Conservation (phyloP, 768 basidiomycete species). For the Tulasnella sp. region DNA sequence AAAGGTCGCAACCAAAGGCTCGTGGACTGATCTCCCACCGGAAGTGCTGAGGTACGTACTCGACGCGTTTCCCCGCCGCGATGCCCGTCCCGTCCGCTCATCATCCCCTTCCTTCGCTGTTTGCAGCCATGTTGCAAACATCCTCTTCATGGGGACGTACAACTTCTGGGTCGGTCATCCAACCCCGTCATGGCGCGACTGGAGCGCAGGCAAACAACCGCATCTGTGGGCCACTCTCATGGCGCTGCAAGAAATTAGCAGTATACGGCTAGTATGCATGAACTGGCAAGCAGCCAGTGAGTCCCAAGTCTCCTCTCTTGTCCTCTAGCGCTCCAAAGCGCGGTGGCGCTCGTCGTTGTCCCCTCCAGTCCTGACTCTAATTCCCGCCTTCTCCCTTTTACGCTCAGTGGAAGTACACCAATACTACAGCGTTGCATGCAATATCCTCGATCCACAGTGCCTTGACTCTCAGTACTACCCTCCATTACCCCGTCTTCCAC, state of each 20-base stretch:
- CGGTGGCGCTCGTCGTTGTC: neutral
- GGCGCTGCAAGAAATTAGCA: neutral
- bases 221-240: neutral
- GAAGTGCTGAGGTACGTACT: constrained; percentile 4
- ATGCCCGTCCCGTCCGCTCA: neutral
- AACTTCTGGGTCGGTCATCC: neutral
- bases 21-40: constrained; percentile 15
- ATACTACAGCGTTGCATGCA: neutral
- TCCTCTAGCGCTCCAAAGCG: neutral
- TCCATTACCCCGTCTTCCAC: neutral
- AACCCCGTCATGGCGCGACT: neutral
- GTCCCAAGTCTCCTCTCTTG: neutral
- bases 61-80: neutral
- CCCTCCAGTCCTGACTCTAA: neutral
- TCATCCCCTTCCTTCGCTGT: neutral
- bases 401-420: neutral
- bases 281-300: neutral
- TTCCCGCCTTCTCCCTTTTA: neutral
- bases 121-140: neutral
- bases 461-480: constrained; percentile 4
- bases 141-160: neutral
- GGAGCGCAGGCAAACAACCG: neutral
- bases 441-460: neutral
- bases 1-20: constrained; percentile 3
- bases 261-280: neutral